These are phyloP conservation scores for Paramecium sexaurelia DNA, from an alignment of 73 alveolate genomes.

Conservation along the genomic window DNA sequence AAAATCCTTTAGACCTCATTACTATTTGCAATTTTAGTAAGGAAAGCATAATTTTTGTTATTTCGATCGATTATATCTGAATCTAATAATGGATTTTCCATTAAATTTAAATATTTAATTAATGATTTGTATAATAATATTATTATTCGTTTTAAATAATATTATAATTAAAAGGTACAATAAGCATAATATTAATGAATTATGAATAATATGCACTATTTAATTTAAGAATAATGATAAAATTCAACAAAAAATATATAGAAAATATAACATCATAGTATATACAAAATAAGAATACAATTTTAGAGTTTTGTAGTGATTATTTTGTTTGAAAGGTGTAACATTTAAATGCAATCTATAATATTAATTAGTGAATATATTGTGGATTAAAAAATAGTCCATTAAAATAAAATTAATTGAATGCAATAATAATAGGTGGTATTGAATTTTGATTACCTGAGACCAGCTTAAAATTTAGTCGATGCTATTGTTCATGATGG, in stretches of 20 bases:
- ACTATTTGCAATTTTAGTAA: neutral
- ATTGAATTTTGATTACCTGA: slow-evolving; percentile 33
- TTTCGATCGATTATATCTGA: neutral
- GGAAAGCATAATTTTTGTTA: neutral
- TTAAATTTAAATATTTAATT: slow-evolving; percentile 17
- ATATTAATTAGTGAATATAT: neutral
- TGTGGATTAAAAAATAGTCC: neutral
- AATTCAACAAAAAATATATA: neutral
- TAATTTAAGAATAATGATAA: neutral
- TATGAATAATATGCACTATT: neutral
- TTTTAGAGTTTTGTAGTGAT: too few relatives aligned
- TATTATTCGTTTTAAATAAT: slow-evolving; percentile 15
- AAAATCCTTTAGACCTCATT: neutral
- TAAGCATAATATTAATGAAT: neutral
- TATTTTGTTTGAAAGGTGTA: too few relatives aligned
- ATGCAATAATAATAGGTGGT: slow-evolving; percentile 30
- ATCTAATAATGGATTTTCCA: slow-evolving; percentile 7
- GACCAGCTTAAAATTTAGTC: neutral
- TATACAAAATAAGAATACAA: neutral
- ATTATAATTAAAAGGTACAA: neutral
- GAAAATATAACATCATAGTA: neutral
- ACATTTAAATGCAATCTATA: neutral
- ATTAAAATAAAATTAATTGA: neutral
- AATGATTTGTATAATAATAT: slow-evolving; percentile 10
- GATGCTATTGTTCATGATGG: slow-evolving; percentile 42